Evolutionary conservation across 768 basidiomycete genomes (phyloP), one percentile per base, ranked within the genome.

Genomic region (Psilocybe azurescens): DNA sequence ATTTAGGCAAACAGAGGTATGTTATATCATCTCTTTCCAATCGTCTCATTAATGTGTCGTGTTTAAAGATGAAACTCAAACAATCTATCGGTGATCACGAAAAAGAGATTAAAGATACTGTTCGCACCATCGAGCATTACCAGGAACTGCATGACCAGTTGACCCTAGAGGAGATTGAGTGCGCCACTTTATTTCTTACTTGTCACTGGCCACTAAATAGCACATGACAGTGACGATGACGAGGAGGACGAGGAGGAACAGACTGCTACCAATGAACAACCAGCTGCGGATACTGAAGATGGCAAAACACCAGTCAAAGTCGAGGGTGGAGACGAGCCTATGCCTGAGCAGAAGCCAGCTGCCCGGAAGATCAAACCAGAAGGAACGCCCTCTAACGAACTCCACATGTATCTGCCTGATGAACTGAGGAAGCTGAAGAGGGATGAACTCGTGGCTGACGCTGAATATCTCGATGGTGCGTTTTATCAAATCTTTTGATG

Each of bases 161-260:
- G 13, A 82, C 77, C 63, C 79, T 99, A 38, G 86, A 90, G 61
- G 93, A 95, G 14, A 86, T 98, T 52, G 95, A 97, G 93, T 96
- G 73, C 75, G 94, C 76, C 30, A 3, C 46, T 38, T 28, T 24
- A n/a, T 41, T 20, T 24, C 58, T 11, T 13, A 24, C 3, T 28
- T 29, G 41, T 24, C 29, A 5, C 28, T 2, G 0, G 1, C 29
- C 2, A 14, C 7, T 24, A 14, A 56, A 33, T 44, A 54, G 63
- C 9, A 61, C 5, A 53, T 49, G 67, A 61, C 49, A 74, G 72
- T 33, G 86, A 86, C 38, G 86, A 86, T 39, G 86, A 87, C 10
- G 84, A 89, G 36, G 84, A 86, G 0, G 87, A 86, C 0, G 83
- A 83, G 0, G 89, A 87, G 16, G 86, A 83, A 4, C 82, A 79